A percentile compares a stretch with the other conserved stretches of the same genome.
phyloP scores from a whole-genome alignment of 768 basidiomycete species.

The Boletellus ananas region DNA sequence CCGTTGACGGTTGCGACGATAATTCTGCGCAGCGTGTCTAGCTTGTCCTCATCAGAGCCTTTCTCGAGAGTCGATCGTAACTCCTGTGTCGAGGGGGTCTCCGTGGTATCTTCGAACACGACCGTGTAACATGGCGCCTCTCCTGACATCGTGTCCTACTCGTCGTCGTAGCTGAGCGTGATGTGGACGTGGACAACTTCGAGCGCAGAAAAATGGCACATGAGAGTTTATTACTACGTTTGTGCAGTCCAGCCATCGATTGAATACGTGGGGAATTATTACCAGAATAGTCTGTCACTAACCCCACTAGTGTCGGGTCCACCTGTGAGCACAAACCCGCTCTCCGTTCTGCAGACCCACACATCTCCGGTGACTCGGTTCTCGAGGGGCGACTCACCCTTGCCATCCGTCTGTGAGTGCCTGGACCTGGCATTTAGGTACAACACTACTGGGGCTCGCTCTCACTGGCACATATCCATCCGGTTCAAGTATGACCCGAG shows the following conservation, averaged over 20 bases:
- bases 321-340: too few relatives aligned
- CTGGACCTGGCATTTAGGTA: too few relatives aligned
- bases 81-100: constrained; percentile 78
- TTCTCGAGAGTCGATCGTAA: constrained; percentile 84
- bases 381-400: too few relatives aligned
- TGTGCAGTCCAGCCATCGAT: background rate
- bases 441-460: too few relatives aligned
- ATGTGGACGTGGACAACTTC: constrained; percentile 1
- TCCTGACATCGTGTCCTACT: constrained; percentile 27
- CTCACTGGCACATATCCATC: too few relatives aligned
- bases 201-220: background rate
- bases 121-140: constrained; percentile 77
- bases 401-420: too few relatives aligned
- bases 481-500: too few relatives aligned
- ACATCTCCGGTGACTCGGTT: too few relatives aligned
- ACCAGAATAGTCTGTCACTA: too few relatives aligned
- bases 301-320: too few relatives aligned
- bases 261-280: too few relatives aligned
- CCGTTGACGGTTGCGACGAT: constrained; percentile 93
- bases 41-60: constrained; percentile 93
- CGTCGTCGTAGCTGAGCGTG: constrained; percentile 7
- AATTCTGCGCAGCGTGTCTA: constrained; percentile 93
- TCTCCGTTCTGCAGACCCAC: too few relatives aligned
- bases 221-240: constrained; percentile 10
- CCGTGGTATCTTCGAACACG: constrained; percentile 67